Percentiles rank a stretch among this genome's conserved stretches.
Evolutionary conservation across 2,329 filamentous ascomycete species (phyloP).

Genomic region (Chaetomium sp.): DNA sequence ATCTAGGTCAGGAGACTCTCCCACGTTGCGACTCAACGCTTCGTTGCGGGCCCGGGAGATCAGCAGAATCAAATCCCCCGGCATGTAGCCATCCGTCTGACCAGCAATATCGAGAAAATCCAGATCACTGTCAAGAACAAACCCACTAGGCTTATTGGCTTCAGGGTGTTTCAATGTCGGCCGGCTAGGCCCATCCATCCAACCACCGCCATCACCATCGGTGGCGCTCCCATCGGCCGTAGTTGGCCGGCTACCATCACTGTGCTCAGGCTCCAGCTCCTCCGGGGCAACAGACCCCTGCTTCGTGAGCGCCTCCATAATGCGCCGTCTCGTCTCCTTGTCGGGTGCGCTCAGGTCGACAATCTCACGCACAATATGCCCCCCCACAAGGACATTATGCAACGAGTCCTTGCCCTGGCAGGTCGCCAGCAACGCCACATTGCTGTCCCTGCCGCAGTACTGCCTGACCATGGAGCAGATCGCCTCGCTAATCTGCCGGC

Average conservation of each 20-base stretch:
- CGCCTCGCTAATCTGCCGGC: conserved; percentile 84
- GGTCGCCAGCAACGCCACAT: conserved; percentile 81
- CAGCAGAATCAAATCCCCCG: conserved; percentile 80
- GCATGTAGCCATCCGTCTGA: conserved; percentile 96
- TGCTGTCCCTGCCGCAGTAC: conserved; percentile 72
- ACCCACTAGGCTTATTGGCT: conserved; percentile 47
- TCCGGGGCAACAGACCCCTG: conserved; percentile 41
- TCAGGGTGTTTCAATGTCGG: conserved; percentile 37
- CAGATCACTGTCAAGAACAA: conserved; percentile 66
- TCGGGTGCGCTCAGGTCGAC: conserved; percentile 83
- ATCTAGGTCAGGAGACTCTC: conserved; percentile 31
- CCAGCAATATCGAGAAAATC: conserved; percentile 92
- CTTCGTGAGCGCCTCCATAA: conserved; percentile 72
- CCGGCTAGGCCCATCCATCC: conserved; percentile 68
- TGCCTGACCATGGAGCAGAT: conserved; percentile 77
- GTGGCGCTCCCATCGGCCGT: conserved; percentile 48
- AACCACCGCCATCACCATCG: conserved; percentile 51
- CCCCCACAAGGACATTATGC: conserved; percentile 83
- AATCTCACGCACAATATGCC: conserved; percentile 89
- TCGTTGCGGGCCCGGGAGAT: conserved; percentile 86
- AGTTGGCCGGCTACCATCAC: conserved; percentile 48
- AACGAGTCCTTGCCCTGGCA: conserved; percentile 89
- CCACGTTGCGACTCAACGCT: conserved; percentile 78
- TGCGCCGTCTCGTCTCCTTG: conserved; percentile 78
- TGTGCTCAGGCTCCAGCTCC: conserved; percentile 29